Base-by-base conservation (phyloP, 2,329 filamentous ascomycete species). In the Fusarium nematophilum region DNA sequence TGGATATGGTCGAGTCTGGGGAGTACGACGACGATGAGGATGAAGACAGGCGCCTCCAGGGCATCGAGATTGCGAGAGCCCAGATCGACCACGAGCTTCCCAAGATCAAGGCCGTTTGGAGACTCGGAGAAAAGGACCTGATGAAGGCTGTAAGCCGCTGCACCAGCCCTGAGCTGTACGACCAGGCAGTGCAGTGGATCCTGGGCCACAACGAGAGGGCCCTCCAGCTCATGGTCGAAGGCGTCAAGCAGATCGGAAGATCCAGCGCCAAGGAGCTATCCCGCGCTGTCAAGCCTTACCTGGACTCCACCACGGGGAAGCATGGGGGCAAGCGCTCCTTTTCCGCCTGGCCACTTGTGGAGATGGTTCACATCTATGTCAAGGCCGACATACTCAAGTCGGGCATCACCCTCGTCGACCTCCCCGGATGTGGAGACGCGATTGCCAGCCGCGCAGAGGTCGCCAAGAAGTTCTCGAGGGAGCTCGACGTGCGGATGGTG, bases 381-480 rank as follows among this genome's bases (percentile, higher is more conserved):
- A 81, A 78, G 44, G 73, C 80, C 0, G 64, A 76, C 1, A 76
- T 82, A 1, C 67, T 86, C 1, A 75, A 75, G 1, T 78, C 80
- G 4, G 82, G 83, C 0, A 75, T 82, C 2, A 77, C 80, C 0
- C 72, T 86, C 4, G 82, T 85, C 1, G 82, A 86, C 55, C 72
- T 86, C 0, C 83, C 83, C 0, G 83, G 84, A 7, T 74, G 83
- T 0, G 79, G 80, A 0, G 84, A 86, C 14, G 52, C 55, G 0
- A 55, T 64, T 0, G 50, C 57, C 2, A 71, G 70, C 15, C 70
- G 75, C 3, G 65, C 65, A 0, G 39, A 53, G 0, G 45, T 75
- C 0, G 70, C 73, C 0, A 13, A 53, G 3, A 49, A 53, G 0
- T 66, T 56, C 14, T 65, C 65, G 4, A n/a, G 54, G 0, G 46